A percentile compares a stretch with the other conserved stretches of the same genome.
Conservation (phyloP, 2,329 filamentous ascomycete genomes). For the Diaporthe nobilis region DNA sequence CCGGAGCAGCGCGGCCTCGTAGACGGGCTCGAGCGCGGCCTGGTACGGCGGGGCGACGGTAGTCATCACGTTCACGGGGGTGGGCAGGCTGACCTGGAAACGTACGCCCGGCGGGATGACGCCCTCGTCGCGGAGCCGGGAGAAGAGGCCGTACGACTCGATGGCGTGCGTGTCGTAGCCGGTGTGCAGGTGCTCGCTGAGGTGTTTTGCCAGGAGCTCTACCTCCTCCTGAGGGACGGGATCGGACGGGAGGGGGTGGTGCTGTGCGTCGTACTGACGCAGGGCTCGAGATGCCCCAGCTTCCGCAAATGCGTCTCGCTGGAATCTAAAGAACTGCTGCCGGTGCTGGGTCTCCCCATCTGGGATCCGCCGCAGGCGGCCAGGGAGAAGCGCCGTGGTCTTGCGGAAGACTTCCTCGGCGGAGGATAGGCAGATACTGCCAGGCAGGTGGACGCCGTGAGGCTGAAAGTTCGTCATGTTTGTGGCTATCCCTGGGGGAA, state of each 20-base stretch:
- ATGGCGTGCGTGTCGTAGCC: constrained; percentile 15
- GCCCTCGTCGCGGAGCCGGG: constrained; percentile 13
- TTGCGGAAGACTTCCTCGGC: constrained; percentile 7
- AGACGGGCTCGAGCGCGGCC: constrained; percentile 6
- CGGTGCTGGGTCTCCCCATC: constrained; percentile 19
- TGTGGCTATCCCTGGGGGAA: too few relatives aligned
- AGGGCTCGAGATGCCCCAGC: constrained; percentile 9
- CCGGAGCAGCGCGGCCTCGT: constrained; percentile 11
- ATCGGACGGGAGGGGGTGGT: not conserved
- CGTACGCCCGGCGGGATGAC: constrained; percentile 5
- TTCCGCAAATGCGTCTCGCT: constrained; percentile 5
- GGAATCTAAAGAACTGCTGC: not conserved
- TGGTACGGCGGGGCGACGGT: not conserved
- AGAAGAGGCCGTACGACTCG: constrained; percentile 16
- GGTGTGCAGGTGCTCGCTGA: not conserved
- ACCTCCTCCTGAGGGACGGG: not conserved
- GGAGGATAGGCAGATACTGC: not conserved
- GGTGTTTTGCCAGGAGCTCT: not conserved
- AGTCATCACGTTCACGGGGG: not conserved
- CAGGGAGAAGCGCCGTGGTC: constrained; percentile 10
- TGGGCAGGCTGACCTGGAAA: constrained; percentile 29
- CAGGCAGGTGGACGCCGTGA: not conserved
- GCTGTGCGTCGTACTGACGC: constrained; percentile 11
- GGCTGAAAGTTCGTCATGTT: not conserved
- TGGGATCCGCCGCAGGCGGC: not conserved